These are phyloP conservation scores for Blastobotrys aristatus DNA, from an alignment of 1,139 yeast species.

Conservation along the genomic window DNA sequence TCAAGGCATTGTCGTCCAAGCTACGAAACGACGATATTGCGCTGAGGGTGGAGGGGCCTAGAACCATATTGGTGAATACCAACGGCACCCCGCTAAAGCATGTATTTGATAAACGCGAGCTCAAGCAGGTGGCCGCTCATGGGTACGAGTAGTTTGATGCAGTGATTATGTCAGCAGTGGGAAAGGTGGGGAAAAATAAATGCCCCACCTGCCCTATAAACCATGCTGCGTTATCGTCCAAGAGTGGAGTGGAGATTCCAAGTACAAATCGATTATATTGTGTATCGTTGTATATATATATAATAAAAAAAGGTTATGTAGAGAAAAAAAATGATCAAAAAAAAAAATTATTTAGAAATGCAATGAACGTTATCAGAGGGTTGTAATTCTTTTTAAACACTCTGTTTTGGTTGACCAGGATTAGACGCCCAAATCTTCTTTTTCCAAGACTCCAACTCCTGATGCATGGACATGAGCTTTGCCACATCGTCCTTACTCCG, in stretches of 20 bases:
- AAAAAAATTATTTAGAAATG: background rate
- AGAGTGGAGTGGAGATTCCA: too few relatives aligned
- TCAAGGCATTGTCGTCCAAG: conserved; percentile 15
- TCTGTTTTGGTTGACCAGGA: background rate
- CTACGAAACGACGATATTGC: conserved; percentile 18
- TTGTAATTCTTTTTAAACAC: background rate
- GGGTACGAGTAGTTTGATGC: background rate
- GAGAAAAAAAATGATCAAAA: background rate
- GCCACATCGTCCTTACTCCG: conserved; percentile 28
- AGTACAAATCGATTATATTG: too few relatives aligned
- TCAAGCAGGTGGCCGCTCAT: conserved; percentile 13
- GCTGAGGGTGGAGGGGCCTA: conserved; percentile 19
- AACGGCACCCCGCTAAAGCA: conserved; percentile 15
- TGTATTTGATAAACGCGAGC: conserved; percentile 19
- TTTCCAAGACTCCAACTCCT: conserved; percentile 37
- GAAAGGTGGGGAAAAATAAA: too few relatives aligned
- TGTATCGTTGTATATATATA: too few relatives aligned
- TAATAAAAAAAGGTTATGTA: background rate
- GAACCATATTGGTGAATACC: conserved; percentile 21
- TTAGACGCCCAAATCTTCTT: conserved; percentile 31
- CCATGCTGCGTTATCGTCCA: too few relatives aligned
- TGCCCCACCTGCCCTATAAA: too few relatives aligned
- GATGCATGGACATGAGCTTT: conserved; percentile 35
- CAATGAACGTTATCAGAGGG: too few relatives aligned
- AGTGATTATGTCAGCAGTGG: too few relatives aligned